Conservation (phyloP, 768 basidiomycete genomes). For the Pleurotus pulmonarius region DNA sequence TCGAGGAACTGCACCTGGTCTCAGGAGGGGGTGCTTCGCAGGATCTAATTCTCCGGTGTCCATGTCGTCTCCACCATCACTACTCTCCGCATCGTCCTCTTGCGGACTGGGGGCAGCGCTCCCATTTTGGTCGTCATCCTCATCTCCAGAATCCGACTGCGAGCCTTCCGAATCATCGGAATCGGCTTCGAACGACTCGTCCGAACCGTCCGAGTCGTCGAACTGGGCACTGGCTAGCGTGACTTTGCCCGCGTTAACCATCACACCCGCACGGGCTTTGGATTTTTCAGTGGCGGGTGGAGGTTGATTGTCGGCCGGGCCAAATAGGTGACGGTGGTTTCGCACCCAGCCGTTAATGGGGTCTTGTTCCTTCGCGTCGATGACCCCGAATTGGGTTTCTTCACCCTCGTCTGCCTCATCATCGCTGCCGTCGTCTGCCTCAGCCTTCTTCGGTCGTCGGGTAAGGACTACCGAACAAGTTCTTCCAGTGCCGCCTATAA, state of each 20-base stretch:
- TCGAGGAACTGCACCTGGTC: constrained; percentile 62
- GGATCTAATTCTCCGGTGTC: constrained; percentile 47
- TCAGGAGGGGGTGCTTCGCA: constrained; percentile 57
- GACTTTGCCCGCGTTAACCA: constrained; percentile 24
- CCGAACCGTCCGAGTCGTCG: constrained; percentile 45
- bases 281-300: neutral
- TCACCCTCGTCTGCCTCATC: constrained; percentile 41
- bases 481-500: constrained; percentile 62
- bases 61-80: constrained; percentile 27
- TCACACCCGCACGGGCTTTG: neutral
- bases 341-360: constrained; percentile 66
- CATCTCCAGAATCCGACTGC: constrained; percentile 25
- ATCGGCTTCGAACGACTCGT: constrained; percentile 36
- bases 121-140: constrained; percentile 11
- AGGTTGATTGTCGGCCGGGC: constrained; percentile 21
- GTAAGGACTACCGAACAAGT: constrained; percentile 61
- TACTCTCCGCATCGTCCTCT: constrained; percentile 26
- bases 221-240: constrained; percentile 13
- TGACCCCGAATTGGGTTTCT: constrained; percentile 68
- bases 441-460: constrained; percentile 26
- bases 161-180: constrained; percentile 35
- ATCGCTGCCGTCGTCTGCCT: constrained; percentile 31
- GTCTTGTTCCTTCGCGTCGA: constrained; percentile 67
- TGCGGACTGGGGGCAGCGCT: constrained; percentile 23
- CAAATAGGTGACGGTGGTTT: constrained; percentile 53